These are phyloP conservation scores for Begonia fuchsioides DNA, from an alignment of 306 rosid genomes.

Conservation along the genomic window DNA sequence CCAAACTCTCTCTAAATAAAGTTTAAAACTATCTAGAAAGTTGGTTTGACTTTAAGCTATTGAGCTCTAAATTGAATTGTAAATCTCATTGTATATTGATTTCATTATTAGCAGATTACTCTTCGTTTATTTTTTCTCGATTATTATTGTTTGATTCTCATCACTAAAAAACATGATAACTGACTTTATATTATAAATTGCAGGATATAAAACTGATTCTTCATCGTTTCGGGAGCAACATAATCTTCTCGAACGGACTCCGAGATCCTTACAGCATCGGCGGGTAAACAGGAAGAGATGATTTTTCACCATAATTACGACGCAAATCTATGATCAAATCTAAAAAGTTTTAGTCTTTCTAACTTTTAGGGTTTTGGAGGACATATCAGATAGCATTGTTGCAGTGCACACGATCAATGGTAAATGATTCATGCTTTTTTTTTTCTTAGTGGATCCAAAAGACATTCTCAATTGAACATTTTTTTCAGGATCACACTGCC, in stretches of 20 bases:
- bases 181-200: too few relatives aligned
- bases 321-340: not conserved
- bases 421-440: not conserved
- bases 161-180: too few relatives aligned
- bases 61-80: too few relatives aligned
- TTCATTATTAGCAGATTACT: too few relatives aligned
- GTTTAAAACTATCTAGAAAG: too few relatives aligned
- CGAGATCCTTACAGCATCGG: slow-evolving; percentile 48
- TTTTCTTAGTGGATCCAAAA: too few relatives aligned
- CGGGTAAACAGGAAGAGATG: slow-evolving; percentile 39
- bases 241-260: slow-evolving; percentile 62
- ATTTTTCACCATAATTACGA: too few relatives aligned
- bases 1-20: too few relatives aligned
- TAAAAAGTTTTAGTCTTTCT: not conserved
- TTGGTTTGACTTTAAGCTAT: too few relatives aligned
- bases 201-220: slow-evolving; percentile 43
- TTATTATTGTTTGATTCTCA: too few relatives aligned
- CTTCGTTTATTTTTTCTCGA: too few relatives aligned
- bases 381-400: slow-evolving; percentile 28
- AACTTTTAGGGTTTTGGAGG: slow-evolving; percentile 29
- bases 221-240: slow-evolving; percentile 41
- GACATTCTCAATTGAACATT: not conserved
- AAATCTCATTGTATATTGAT: too few relatives aligned
- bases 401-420: slow-evolving; percentile 29
- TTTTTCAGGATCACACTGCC: slow-evolving; percentile 36